Base-by-base conservation (phyloP, 345 rosid species). In the Sisymbrium altissimum region DNA sequence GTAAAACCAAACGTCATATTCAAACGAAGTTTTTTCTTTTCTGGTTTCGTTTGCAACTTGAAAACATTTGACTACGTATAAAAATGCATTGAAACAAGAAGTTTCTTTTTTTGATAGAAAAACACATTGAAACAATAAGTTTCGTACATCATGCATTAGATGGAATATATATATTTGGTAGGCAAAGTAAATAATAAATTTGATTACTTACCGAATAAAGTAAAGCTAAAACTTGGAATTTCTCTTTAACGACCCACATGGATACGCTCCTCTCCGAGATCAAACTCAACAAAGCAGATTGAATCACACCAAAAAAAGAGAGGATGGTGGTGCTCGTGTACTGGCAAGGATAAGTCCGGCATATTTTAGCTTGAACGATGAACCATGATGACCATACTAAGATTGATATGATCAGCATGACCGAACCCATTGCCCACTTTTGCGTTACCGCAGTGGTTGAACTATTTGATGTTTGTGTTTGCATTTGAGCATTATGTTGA, bases 341-440 rank as follows among this genome's bases (percentile, higher is more conserved):
- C 72, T 84, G 85, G 78, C 84, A 84, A 0, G 93, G 90, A 43
- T 77, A 88, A 49, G 61, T 65, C 61, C 5, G 63, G 30, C 80
- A 75, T 32, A 88, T 80, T 36, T 78, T 83, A 17, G 89, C 81
- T 73, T 88, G 88, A 32, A 86, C 81, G 10, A 81, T 61, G 66
- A 86, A 88, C 91, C 91, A 88, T 1, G 70, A 73, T 32, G 89
- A 82, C 91, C 93, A 88, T 25, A 88, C 57, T 6, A 73, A 4
- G 38, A 84, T 76, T 32, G 89, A 85, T 17, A 72, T 68, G 21
- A 79, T 27, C 72, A 86, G 68, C 73, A 82, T 75, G 25, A 82
- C 19, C 38, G 86, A 82, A 1, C 93, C 93, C 5, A 80, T 27
- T 3, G 83, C 79, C 89, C 90, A 86, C 15, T 76, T 83, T 12